Conservation (phyloP, 148 eudicot species). For the Spergularia bocconei region DNA sequence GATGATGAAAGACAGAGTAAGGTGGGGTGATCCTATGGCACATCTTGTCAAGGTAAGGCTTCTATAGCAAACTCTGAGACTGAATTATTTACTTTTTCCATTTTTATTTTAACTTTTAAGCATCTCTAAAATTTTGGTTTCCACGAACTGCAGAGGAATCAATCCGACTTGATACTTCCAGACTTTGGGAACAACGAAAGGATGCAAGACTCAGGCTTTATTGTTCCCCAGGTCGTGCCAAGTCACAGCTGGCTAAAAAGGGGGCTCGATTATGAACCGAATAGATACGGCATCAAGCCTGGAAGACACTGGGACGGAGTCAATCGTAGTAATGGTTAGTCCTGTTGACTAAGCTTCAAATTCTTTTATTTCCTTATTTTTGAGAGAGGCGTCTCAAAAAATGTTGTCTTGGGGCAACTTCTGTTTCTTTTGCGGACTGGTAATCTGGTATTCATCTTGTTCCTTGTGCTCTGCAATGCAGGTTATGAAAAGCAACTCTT, state of each 20-base stretch:
- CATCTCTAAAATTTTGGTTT: background rate
- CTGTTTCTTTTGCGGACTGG: too few relatives aligned
- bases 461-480: conserved; percentile 20
- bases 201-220: conserved; percentile 90
- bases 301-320: conserved; percentile 99
- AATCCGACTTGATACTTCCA: conserved; percentile 41
- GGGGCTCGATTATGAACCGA: conserved; percentile 69
- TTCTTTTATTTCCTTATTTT: background rate
- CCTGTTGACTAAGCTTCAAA: conserved; percentile 2
- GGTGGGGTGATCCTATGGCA: conserved; percentile 99
- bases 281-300: conserved; percentile 87
- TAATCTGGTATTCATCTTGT: too few relatives aligned
- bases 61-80: background rate
- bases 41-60: conserved; percentile 76
- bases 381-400: background rate
- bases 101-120: background rate
- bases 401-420: too few relatives aligned
- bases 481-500: conserved; percentile 79
- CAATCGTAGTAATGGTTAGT: conserved; percentile 84
- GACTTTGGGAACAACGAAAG: conserved; percentile 69
- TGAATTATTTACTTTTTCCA: background rate
- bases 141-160: conserved; percentile 30
- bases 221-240: conserved; percentile 84
- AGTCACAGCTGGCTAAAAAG: conserved; percentile 79
- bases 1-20: conserved; percentile 67